These are phyloP conservation scores for Andrographis paniculata DNA, from an alignment of 305 asterid genomes.

Conservation along the genomic window DNA sequence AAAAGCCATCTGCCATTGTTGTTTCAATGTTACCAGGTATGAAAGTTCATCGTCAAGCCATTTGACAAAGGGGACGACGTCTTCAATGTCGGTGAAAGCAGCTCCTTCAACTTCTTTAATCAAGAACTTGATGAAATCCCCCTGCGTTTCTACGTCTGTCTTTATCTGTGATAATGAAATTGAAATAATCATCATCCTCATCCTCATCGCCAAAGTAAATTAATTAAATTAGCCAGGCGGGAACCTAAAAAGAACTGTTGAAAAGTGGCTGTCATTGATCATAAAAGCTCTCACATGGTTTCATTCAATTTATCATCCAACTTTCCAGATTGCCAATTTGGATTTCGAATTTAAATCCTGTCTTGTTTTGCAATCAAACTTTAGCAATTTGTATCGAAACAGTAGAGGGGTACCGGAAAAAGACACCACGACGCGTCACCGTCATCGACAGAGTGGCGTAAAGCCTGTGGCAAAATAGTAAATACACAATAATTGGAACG, in stretches of 20 bases:
- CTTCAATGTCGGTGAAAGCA: slow-evolving; percentile 87
- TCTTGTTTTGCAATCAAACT: slow-evolving; percentile 27
- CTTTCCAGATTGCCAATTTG: slow-evolving; percentile 23
- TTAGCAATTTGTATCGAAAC: slow-evolving; percentile 24
- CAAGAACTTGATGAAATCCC: slow-evolving; percentile 87
- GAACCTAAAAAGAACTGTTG: slow-evolving; percentile 4
- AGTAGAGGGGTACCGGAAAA: slow-evolving; percentile 25
- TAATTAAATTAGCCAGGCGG: slow-evolving; percentile 11
- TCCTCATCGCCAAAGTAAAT: background rate
- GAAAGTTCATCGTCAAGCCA: slow-evolving; percentile 99
- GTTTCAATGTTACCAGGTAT: slow-evolving; percentile 43
- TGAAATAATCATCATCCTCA: background rate
- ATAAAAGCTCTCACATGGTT: slow-evolving; percentile 29
- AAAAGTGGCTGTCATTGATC: slow-evolving; percentile 25
- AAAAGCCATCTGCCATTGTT: no score
- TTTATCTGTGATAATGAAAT: slow-evolving; percentile 53
- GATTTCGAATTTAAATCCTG: slow-evolving; percentile 41
- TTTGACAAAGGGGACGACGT: slow-evolving; percentile 85
- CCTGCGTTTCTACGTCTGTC: slow-evolving; percentile 88
- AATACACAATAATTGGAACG: slow-evolving; percentile 16
- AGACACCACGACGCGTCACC: slow-evolving; percentile 31
- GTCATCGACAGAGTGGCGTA: slow-evolving; percentile 35
- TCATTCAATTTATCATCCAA: slow-evolving; percentile 21
- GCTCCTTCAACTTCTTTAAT: slow-evolving; percentile 90
- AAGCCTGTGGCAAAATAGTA: slow-evolving; percentile 30